Conservation (phyloP, 1,139 yeast species). For the Saccharomyces hybrid region DNA sequence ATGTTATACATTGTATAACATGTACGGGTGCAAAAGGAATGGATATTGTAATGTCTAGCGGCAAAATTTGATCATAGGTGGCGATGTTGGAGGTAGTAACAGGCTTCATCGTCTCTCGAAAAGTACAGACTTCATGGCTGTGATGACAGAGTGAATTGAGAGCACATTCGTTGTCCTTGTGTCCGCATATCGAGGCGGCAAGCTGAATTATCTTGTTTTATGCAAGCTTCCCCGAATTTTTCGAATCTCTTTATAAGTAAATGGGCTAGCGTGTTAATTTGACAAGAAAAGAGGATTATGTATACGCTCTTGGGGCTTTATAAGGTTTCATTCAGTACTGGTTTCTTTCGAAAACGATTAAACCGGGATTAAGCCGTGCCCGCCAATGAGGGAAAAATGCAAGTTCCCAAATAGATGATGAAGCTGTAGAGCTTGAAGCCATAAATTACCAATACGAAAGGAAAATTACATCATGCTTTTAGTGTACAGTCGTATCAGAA, state of each 20-base stretch:
- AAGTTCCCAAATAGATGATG: too few species aligned
- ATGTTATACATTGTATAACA: too few species aligned
- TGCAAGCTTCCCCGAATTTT: background rate
- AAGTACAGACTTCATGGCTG: background rate
- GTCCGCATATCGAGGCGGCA: background rate
- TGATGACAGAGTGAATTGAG: background rate
- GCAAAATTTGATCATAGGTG: too few species aligned
- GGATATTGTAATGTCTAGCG: background rate
- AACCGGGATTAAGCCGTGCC: background rate
- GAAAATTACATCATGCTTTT: background rate
- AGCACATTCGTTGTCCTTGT: background rate
- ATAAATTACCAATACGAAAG: too few species aligned
- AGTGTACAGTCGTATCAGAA: background rate
- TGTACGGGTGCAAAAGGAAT: too few species aligned
- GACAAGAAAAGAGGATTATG: background rate
- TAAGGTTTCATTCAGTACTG: background rate
- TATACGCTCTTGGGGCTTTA: background rate
- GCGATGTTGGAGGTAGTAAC: too few species aligned
- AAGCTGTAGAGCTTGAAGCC: too few species aligned
- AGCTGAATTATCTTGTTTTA: background rate
- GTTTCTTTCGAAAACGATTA: background rate
- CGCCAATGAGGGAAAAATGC: background rate
- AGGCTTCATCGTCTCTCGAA: background rate
- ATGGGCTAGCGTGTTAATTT: background rate
- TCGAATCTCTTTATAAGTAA: background rate